Evolutionary conservation across 176 grass and related monocot genomes (phyloP), one percentile per base, ranked within the genome.

Genomic region (Phoenix dactylifera): DNA sequence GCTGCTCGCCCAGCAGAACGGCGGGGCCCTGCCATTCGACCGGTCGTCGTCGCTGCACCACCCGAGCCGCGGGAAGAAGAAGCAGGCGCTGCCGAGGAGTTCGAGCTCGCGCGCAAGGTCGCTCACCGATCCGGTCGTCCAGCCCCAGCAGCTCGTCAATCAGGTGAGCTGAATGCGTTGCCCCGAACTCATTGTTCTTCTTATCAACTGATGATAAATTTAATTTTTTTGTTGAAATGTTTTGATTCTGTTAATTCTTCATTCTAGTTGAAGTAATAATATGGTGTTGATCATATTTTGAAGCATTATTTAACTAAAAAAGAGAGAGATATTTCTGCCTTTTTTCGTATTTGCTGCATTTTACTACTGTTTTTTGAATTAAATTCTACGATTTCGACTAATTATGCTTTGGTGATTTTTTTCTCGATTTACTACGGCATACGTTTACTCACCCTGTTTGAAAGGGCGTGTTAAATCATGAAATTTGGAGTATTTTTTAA

Each of bases 41-140:
- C 79, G 93, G 51, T 98, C 93, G 7, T 52, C 84, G 26, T 98
- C 93, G 48, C 48, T 98, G 59, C 74, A 87, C 57, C 73, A 78
- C 26, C 81, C 74, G 18, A 82, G 71, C 26, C 81, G 71, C 70
- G 60, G 85, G 22, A 75, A 86, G 55, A 32, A 62, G 65, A 76
- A 74, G 81, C 77, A 72, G 51, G 26, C 6, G 50, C 58, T 98
- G 39, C 78, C 84, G 1, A 70, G 93, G 74, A 98, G 93, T 78
- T 83, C 78, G 62, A 98, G 93, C 79, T 83, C 87, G 54, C 84
- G 93, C 24, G 87, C 84, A 18, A 77, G 84, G 59, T 88, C 76
- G 16, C 63, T 87, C 17, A 74, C 87, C 18, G 93, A 98, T 78
- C 81, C 78, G 30, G 67, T 88, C 20, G 76, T 98, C 69, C 75